phyloP scores from a whole-genome alignment of 805 yeast genomes.

The Suhomyces tanzawaensis region DNA sequence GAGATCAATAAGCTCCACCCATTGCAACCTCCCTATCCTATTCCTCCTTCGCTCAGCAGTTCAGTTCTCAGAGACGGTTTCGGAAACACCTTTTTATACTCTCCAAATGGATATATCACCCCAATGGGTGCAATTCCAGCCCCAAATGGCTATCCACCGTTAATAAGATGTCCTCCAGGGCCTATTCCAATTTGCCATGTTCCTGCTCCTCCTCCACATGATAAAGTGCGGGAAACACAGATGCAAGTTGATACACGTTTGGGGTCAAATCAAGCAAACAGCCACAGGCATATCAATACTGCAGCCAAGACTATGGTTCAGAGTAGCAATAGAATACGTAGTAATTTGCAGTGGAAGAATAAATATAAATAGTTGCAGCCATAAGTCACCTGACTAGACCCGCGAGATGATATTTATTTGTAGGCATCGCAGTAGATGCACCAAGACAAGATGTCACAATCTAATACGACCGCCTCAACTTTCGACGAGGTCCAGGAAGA shows the following conservation, averaged over 20 bases:
- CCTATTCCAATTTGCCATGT: too few relatives aligned
- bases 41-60: too few relatives aligned
- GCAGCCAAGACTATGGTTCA: constrained; percentile 6
- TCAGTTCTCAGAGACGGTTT: too few relatives aligned
- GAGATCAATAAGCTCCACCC: too few relatives aligned
- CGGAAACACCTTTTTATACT: too few relatives aligned
- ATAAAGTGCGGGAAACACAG: too few relatives aligned
- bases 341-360: constrained; percentile 6
- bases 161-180: too few relatives aligned
- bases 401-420: background rate
- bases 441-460: background rate
- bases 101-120: too few relatives aligned
- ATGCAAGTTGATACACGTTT: constrained; percentile 18
- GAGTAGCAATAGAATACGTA: constrained; percentile 8
- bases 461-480: background rate
- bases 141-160: too few relatives aligned
- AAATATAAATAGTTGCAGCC: background rate
- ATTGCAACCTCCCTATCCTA: too few relatives aligned
- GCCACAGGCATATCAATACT: constrained; percentile 16
- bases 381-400: background rate
- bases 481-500: constrained; percentile 5
- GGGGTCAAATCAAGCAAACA: constrained; percentile 8
- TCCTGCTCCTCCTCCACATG: too few relatives aligned
- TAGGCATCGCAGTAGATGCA: background rate
- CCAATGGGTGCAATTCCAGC: too few relatives aligned